These are phyloP conservation scores for Brassica balearica DNA, from an alignment of 441 rosid genomes.

Conservation along the genomic window DNA sequence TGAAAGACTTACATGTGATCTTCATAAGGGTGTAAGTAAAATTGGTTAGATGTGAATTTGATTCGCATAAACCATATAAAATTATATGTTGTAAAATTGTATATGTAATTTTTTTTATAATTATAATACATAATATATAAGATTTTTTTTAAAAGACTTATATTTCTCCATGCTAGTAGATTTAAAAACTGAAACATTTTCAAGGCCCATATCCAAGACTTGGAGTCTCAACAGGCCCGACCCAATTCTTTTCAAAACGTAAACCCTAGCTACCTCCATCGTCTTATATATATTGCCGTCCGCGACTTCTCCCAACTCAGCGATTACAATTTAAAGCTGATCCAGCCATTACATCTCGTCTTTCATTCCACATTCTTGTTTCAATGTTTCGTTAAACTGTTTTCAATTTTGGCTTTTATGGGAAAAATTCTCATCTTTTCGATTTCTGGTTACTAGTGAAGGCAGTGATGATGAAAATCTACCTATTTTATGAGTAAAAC, in stretches of 20 bases:
- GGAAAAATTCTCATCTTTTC: not conserved
- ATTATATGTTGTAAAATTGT: no score
- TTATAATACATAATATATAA: no score
- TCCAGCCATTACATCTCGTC: not conserved
- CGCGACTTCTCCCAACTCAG: not conserved
- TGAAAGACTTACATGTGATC: no score
- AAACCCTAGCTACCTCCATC: slow-evolving; percentile 37
- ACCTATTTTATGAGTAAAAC: not conserved
- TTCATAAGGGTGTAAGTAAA: no score
- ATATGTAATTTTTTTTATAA: no score
- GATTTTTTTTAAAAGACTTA: no score
- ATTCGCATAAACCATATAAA: no score
- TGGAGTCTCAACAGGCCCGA: not conserved
- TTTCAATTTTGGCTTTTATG: not conserved
- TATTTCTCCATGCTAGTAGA: no score
- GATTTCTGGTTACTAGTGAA: not conserved
- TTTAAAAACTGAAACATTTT: not conserved
- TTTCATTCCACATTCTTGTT: not conserved
- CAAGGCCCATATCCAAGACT: not conserved
- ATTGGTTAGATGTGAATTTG: no score
- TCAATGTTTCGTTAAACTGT: not conserved
- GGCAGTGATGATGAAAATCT: slow-evolving; percentile 9
- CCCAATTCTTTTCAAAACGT: not conserved
- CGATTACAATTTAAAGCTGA: not conserved
- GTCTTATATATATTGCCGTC: slow-evolving; percentile 27